Evolutionary conservation across 2,329 filamentous ascomycete genomes (phyloP).

Genomic region (Emericellopsis cladophorae): DNA sequence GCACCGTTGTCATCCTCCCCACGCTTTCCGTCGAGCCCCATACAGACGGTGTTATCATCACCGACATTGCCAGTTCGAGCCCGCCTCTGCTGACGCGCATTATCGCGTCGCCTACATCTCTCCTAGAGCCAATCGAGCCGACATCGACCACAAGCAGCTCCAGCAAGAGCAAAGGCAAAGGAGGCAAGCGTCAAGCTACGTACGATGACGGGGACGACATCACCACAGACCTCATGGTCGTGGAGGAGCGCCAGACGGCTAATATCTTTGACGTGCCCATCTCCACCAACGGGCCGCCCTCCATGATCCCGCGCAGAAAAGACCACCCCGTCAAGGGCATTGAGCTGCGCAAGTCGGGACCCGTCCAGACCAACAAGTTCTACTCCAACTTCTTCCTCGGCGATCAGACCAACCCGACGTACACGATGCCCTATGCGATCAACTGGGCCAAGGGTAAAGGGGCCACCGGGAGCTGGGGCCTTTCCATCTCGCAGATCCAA

Average conservation of each 20-base stretch:
- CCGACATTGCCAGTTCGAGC: slow-evolving; percentile 8
- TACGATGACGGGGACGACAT: too few relatives aligned
- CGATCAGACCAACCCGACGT: slow-evolving; percentile 55
- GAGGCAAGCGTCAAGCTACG: background rate
- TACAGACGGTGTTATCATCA: slow-evolving; percentile 14
- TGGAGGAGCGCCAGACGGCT: slow-evolving; percentile 6
- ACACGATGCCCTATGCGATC: slow-evolving; percentile 66
- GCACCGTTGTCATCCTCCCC: slow-evolving; percentile 14
- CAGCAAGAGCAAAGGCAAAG: background rate
- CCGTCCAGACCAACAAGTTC: slow-evolving; percentile 67
- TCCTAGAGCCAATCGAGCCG: background rate
- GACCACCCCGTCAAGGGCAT: slow-evolving; percentile 49
- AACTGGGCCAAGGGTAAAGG: slow-evolving; percentile 54
- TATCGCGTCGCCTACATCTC: slow-evolving; percentile 21
- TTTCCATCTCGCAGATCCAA: slow-evolving; percentile 66
- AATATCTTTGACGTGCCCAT: slow-evolving; percentile 47
- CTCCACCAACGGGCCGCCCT: slow-evolving; percentile 34
- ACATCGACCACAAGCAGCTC: background rate
- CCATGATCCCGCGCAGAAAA: slow-evolving; percentile 28
- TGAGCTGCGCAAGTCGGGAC: slow-evolving; percentile 31
- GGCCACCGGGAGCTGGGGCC: slow-evolving; percentile 56
- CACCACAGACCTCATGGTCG: too few relatives aligned
- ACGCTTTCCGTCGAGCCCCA: slow-evolving; percentile 15
- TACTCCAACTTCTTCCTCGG: slow-evolving; percentile 72
- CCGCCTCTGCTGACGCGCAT: slow-evolving; percentile 13